phyloP scores from a whole-genome alignment of 2,329 filamentous ascomycete genomes.

The Aspergillus quadrilineatus region DNA sequence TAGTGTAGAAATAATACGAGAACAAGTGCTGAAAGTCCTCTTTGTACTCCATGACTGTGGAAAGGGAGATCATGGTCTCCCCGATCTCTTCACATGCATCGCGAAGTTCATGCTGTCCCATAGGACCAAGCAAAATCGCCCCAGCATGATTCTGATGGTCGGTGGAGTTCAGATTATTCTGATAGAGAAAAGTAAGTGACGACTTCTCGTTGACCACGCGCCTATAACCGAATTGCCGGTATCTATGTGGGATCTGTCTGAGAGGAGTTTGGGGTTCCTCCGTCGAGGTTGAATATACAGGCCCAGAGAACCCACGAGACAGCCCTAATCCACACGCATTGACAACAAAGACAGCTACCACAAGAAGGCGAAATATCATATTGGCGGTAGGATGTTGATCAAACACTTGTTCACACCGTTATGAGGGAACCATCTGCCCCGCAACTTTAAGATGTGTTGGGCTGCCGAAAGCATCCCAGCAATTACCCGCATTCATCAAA shows the following conservation, averaged over 20 bases:
- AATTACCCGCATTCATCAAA: neutral
- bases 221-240: neutral
- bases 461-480: neutral
- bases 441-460: neutral
- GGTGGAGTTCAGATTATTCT: constrained; percentile 56
- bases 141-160: constrained; percentile 55
- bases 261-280: neutral
- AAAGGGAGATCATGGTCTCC: constrained; percentile 48
- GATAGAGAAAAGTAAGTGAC: constrained; percentile 53
- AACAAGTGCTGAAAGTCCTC: constrained; percentile 49
- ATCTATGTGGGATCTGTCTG: neutral
- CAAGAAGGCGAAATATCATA: neutral
- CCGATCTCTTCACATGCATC: constrained; percentile 49
- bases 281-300: neutral
- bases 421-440: neutral
- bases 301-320: neutral
- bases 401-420: neutral
- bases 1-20: constrained; percentile 46
- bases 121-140: constrained; percentile 51
- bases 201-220: constrained; percentile 36
- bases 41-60: constrained; percentile 44
- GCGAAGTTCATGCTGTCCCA: constrained; percentile 38
- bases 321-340: neutral
- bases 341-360: neutral
- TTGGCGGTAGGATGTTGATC: neutral